A percentile compares a stretch with the other conserved stretches of the same genome.
phyloP scores from a whole-genome alignment of 2,329 filamentous ascomycete species.

The Penicillium sp. region DNA sequence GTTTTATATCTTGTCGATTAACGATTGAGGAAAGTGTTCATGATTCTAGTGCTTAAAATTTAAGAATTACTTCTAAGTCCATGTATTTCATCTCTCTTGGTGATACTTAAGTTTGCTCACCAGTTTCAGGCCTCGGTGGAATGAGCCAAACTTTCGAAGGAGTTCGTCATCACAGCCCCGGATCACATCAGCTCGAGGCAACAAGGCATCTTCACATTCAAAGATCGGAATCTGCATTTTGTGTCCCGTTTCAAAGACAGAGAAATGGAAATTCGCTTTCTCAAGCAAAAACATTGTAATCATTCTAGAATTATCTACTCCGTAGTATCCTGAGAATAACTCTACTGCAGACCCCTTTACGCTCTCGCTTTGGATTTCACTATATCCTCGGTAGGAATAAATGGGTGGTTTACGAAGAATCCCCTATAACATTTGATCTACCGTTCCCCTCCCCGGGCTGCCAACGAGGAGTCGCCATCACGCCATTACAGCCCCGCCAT shows the following conservation, averaged over 20 bases:
- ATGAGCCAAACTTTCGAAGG: conserved; percentile 3
- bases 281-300: too few relatives aligned
- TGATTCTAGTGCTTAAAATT: too few relatives aligned
- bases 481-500: conserved; percentile 39
- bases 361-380: neutral
- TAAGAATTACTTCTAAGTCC: too few relatives aligned
- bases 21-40: too few relatives aligned
- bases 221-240: too few relatives aligned
- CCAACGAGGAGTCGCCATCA: conserved; percentile 26
- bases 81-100: too few relatives aligned
- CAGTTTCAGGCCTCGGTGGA: neutral
- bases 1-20: too few relatives aligned
- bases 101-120: neutral
- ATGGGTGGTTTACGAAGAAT: neutral
- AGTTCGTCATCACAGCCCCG: conserved; percentile 26
- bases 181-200: conserved; percentile 27
- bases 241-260: too few relatives aligned
- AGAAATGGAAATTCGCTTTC: too few relatives aligned
- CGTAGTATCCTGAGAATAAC: too few relatives aligned
- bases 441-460: conserved; percentile 3
- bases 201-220: conserved; percentile 12
- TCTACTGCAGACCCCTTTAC: neutral
- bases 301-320: too few relatives aligned
- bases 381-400: neutral
- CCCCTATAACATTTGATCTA: conserved; percentile 9